Conservation (phyloP, 2,329 filamentous ascomycete species). For the Alternaria gansuensis region DNA sequence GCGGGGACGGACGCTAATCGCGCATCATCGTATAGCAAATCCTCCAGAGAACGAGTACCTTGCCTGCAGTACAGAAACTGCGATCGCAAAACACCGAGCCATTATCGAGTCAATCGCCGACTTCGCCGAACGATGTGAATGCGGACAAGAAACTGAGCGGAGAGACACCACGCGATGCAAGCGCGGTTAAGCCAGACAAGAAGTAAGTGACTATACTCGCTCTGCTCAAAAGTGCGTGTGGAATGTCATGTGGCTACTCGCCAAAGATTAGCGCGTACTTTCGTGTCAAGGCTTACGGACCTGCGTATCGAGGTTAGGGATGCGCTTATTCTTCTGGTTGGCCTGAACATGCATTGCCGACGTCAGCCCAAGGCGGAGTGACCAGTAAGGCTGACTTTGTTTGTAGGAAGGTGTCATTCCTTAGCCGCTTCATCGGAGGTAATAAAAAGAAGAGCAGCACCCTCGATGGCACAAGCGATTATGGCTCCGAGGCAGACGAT, state of each 20-base stretch:
- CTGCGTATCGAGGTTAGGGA: conserved; percentile 10
- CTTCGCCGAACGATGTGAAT: conserved; percentile 61
- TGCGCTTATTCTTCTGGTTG: conserved; percentile 13
- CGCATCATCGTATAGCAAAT: conserved; percentile 57
- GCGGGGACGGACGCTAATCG: conserved; percentile 24
- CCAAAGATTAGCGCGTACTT: conserved; percentile 10
- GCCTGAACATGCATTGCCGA: conserved; percentile 43
- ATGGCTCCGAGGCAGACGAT: conserved; percentile 75
- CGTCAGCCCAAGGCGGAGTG: conserved; percentile 31
- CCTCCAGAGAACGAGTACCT: conserved; percentile 72
- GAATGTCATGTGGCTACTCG: neutral
- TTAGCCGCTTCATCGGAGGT: conserved; percentile 81
- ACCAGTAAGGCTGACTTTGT: conserved; percentile 29
- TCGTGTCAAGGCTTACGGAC: neutral
- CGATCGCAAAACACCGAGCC: conserved; percentile 58
- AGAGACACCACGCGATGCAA: conserved; percentile 38
- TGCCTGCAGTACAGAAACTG: conserved; percentile 65
- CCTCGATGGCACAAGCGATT: conserved; percentile 61
- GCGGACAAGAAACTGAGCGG: conserved; percentile 46
- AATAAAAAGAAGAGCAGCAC: conserved; percentile 76
- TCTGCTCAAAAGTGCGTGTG: conserved; percentile 7
- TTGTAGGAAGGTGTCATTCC: conserved; percentile 84
- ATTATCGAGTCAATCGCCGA: conserved; percentile 39
- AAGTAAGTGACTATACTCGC: conserved; percentile 45
- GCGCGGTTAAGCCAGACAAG: conserved; percentile 44